These are phyloP conservation scores for Arabidopsis hybrid DNA, from an alignment of 441 rosid species.

Conservation along the genomic window DNA sequence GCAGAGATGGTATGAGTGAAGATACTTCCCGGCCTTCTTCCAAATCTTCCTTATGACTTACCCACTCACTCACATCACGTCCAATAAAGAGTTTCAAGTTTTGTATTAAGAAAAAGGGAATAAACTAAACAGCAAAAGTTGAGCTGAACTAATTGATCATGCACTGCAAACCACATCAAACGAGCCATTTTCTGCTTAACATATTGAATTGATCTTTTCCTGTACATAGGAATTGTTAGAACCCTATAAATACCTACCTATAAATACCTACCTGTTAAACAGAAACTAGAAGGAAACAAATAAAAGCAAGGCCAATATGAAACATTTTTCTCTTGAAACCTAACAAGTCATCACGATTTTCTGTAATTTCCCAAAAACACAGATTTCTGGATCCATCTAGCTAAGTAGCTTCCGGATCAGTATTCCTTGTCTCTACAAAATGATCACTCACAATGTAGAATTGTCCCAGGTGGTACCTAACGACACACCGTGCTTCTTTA, in stretches of 20 bases:
- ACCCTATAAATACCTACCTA: background rate
- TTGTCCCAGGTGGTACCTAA: slow-evolving; percentile 60
- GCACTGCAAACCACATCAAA: no score
- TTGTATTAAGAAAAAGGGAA: no score
- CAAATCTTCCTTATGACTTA: no score
- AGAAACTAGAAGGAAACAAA: background rate
- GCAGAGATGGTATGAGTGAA: no score
- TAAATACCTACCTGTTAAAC: background rate
- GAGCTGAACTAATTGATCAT: no score
- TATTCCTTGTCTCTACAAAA: slow-evolving; percentile 9
- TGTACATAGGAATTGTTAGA: slow-evolving; percentile 1
- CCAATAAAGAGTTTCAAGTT: no score
- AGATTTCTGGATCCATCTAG: background rate
- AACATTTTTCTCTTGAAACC: background rate
- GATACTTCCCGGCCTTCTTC: no score
- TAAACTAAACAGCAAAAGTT: no score
- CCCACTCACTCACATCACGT: no score
- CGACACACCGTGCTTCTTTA: slow-evolving; percentile 73
- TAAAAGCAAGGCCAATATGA: background rate
- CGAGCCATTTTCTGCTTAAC: background rate
- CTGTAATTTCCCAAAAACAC: slow-evolving; percentile 1
- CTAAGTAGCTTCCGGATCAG: slow-evolving; percentile 7
- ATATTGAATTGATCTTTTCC: slow-evolving; percentile 4
- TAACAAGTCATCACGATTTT: background rate
- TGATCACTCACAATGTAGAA: slow-evolving; percentile 22